Base-by-base conservation (phyloP, 768 basidiomycete species). In the Panus rudis region DNA sequence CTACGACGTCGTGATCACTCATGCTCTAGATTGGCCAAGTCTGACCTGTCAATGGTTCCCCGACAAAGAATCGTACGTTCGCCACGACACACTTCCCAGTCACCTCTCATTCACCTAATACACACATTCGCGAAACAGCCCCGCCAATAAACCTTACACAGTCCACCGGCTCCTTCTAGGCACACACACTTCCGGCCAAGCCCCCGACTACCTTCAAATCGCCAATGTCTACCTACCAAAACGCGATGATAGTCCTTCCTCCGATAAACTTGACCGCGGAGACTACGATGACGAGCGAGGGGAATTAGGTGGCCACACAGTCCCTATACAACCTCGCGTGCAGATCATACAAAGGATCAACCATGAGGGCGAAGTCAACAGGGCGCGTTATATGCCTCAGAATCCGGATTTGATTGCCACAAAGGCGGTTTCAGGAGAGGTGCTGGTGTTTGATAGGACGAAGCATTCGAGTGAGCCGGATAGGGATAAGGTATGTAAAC, bases 11-110 rank as follows among this genome's bases (percentile, higher is more conserved):
- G 90, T 99, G 51, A 84, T 99, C 55, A 97, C 94, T 1, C 94
- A 98, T 61, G 94, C 94, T 24, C 73, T 98, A 39, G 92, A 96
- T 64, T 99, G 96, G 96, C 96, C 96, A 16, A 91, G 84, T 57
- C 62, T 99, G 57, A 99, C 96, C 4, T 92, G 90, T 62, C 96
- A 98, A 67, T 99, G 96, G 96, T 88, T 99, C 63, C 96, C 96
- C 0, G 96, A 99, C 71, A 84, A 81, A 63, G 90, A 97, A 66
- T 78, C 79, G 93, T 93, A 54, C 58, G 89, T 65, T 10, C 42
- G 25, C n/a, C 28, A 14, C 3, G 22, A 27, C 43, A 8, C 31
- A 25, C 34, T 22, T 39, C 37, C 26, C 30, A 23, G 23, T n/a
- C 20, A 45, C n/a, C 22, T 23, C 25, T 31, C 25, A 16, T 28